These are phyloP conservation scores for Carex pumila DNA, from an alignment of 176 grass and related monocot species.

Conservation along the genomic window DNA sequence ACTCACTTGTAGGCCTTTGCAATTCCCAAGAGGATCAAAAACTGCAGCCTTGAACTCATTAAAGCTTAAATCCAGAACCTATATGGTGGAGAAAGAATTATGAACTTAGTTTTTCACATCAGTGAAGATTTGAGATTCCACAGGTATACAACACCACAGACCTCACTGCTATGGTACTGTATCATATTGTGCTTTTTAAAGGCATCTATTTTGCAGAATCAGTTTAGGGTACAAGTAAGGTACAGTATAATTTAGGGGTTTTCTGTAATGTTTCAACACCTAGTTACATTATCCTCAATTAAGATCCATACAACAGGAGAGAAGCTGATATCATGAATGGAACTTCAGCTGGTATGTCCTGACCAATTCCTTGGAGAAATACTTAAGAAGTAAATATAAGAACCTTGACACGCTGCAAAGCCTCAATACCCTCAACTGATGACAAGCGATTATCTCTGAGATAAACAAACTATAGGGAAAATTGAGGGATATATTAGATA, in stretches of 20 bases:
- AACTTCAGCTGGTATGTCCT: background rate
- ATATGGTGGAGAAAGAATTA: slow-evolving; percentile 1
- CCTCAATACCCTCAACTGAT: slow-evolving; percentile 82
- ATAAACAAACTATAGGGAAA: slow-evolving; percentile 84
- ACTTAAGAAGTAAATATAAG: slow-evolving; percentile 2
- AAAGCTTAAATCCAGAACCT: slow-evolving; percentile 99
- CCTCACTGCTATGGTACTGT: background rate
- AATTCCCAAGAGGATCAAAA: slow-evolving; percentile 84
- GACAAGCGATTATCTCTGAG: slow-evolving; percentile 90
- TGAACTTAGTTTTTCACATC: background rate
- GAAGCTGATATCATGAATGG: background rate
- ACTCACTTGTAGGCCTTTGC: slow-evolving; percentile 79
- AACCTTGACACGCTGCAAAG: slow-evolving; percentile 89
- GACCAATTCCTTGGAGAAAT: background rate
- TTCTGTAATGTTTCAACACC: background rate
- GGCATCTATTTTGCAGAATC: background rate
- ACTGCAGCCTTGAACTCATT: slow-evolving; percentile 81
- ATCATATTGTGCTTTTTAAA: background rate
- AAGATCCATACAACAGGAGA: background rate
- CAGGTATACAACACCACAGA: background rate
- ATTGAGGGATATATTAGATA: background rate
- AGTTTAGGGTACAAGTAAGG: background rate
- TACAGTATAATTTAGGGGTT: background rate
- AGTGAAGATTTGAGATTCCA: background rate
- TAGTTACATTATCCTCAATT: background rate